phyloP scores from a whole-genome alignment of 306 rosid species.

The Quercus berberidifolia region DNA sequence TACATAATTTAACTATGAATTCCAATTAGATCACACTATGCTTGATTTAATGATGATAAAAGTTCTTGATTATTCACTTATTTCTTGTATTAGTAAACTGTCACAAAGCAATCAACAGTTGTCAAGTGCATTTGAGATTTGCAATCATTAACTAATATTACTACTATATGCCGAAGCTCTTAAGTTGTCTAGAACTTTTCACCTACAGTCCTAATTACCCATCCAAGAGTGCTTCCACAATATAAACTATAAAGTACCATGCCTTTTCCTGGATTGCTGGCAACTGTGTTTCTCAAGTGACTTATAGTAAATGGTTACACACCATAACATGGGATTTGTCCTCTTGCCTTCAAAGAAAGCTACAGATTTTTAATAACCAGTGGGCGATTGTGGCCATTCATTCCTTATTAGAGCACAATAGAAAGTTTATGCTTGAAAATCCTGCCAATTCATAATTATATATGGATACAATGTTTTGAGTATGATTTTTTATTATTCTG shows the following conservation, averaged over 20 bases:
- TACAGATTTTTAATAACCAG: too few species aligned
- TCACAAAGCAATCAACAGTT: too few species aligned
- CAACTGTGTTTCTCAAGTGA: not conserved
- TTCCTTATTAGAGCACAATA: too few species aligned
- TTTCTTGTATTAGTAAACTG: not conserved
- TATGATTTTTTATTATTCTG: too few species aligned
- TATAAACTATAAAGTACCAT: too few species aligned
- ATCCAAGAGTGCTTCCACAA: too few species aligned
- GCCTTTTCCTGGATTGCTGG: too few species aligned
- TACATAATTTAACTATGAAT: not conserved
- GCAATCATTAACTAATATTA: not conserved
- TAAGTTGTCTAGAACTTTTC: too few species aligned
- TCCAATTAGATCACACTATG: not conserved
- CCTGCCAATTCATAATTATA: not conserved
- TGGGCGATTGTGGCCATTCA: too few species aligned
- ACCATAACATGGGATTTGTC: not conserved
- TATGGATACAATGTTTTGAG: not conserved
- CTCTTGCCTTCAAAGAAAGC: not conserved
- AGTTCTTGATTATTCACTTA: not conserved
- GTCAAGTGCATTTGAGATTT: not conserved
- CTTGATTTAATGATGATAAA: not conserved
- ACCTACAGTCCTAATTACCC: too few species aligned
- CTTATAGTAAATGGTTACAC: not conserved
- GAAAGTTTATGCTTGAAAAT: too few species aligned
- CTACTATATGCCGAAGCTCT: too few species aligned